Evolutionary conservation across 2,329 filamentous ascomycete species (phyloP), one percentile per base, ranked within the genome.

Genomic region (Magnaporthales sp.): DNA sequence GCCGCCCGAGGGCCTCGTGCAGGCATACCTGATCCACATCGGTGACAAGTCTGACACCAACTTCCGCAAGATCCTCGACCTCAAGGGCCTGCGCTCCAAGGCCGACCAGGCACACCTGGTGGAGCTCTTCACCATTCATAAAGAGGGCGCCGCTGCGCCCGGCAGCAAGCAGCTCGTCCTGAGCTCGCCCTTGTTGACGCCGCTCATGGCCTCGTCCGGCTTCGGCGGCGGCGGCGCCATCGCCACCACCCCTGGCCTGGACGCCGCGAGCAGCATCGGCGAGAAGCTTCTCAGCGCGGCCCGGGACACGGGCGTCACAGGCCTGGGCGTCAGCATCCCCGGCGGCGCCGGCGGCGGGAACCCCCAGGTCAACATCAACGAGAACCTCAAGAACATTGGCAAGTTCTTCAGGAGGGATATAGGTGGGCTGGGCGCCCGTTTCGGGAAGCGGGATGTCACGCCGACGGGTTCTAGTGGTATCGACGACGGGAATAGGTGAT

Each of bases 11-110:
- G 94, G 92, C 1, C 86, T 99, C 3, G 93, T 99, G 0, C 94
- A 98, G 79, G 95, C 95, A 38, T 99, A 99, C 76, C 88, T 99
- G 38, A 96, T 98, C 77, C 95, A 98, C 79, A 95, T 99, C 70
- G 93, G 88, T 71, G 95, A 99, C 81, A 89, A 91, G 67, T 96
- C 91, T 70, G 95, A 98, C 75, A 86, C 87, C 73, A 99, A 99
- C 79, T 99, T 99, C 85, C 89, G 89, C 75, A 98, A 97, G 79
- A 91, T 99, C 68, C 87, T 99, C 62, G 95, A 99, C 64, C 84
- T 99, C 69, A 99, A 99, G 77, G 95, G 95, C 62, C 90, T 99
- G 68, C 86, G 90, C 69, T 61, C 64, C 30, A 94, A 93, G 74
- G 82, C 86, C 68, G 95, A 99, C 68, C 91, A 97, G 73, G 80